Evolutionary conservation across 495 filamentous ascomycete genomes (phyloP), one percentile per base, ranked within the genome.

Genomic region (Talaromyces nanjingensis): DNA sequence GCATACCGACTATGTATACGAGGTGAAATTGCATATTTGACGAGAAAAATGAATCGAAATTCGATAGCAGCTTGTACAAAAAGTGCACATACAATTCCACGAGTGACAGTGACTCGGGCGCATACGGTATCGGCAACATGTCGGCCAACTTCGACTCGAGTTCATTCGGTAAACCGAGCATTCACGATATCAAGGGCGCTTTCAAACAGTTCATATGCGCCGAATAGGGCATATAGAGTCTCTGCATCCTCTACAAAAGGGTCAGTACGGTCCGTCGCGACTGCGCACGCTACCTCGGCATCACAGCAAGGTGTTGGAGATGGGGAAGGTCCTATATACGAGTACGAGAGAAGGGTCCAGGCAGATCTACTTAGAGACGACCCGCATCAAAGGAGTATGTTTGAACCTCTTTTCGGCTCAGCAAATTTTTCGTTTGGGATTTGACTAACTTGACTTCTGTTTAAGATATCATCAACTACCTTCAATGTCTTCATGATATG

Each of bases 401-500:
- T 34, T 24, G 31, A 31, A 24, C 37, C 37, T 42, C 12, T 42
- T 2, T 16, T 11, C 14, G 24, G n/a, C n/a, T 31, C 57, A 4
- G 24, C 34, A 33, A 60, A 12, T n/a, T 58, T 54, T 4, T 62
- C 2, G 5, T 0, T n/a, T 33, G 16, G 14, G n/a, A 37, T 3
- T 6, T 59, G 31, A 24, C n/a, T 20, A 24, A 53, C n/a, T 20
- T 4, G n/a, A n/a, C 22, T 18, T 18, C 18, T 53, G 2, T 6
- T 7, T 34, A 64, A 93, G 90, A 86, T 22, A 94, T 98, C 65
- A 90, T 98, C 59, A 86, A 93, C 67, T 86, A 82, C 68, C 82
- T 98, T 3, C 93, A 98, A 72, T 86, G 93, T 69, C 84, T 98
- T 16, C 91, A 96, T 73, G 86, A 96, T 62, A 88, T 90, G 65